phyloP scores from a whole-genome alignment of 495 filamentous ascomycete genomes.

The Lasiosphaeria miniovina region DNA sequence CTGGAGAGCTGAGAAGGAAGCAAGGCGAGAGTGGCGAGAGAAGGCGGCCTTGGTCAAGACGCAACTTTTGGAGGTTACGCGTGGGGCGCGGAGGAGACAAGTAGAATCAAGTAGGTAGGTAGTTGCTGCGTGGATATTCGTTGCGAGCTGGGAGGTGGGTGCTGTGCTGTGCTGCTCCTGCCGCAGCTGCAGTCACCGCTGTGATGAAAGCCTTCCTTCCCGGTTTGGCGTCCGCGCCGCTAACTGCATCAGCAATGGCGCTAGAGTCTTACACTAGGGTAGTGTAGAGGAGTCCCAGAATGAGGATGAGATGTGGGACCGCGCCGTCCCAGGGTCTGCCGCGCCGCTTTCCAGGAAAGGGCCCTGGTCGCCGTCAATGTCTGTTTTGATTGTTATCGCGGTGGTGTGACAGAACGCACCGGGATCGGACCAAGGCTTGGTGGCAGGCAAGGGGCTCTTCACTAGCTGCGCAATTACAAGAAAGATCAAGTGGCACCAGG shows the following conservation, averaged over 20 bases:
- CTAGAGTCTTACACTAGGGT: too few relatives aligned
- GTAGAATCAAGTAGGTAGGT: too few relatives aligned
- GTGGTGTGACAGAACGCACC: neutral
- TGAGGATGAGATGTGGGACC: neutral
- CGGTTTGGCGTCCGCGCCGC: too few relatives aligned
- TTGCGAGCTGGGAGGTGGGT: too few relatives aligned
- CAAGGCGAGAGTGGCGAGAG: neutral
- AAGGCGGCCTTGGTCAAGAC: neutral
- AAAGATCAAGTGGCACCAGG: neutral
- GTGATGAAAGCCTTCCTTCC: too few relatives aligned
- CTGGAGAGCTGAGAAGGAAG: neutral
- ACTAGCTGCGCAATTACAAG: neutral
- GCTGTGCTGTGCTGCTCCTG: too few relatives aligned
- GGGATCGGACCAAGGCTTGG: neutral
- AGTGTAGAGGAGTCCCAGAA: too few relatives aligned
- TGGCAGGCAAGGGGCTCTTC: neutral
- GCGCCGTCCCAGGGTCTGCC: neutral
- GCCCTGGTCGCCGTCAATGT: neutral
- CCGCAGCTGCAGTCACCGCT: too few relatives aligned
- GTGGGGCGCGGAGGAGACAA: too few relatives aligned
- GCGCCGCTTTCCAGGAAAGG: neutral
- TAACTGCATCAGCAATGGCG: too few relatives aligned
- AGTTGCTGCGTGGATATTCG: too few relatives aligned
- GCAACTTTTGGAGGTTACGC: neutral
- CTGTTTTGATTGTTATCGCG: neutral